Evolutionary conservation across 2,329 filamentous ascomycete species (phyloP), one percentile per base, ranked within the genome.

Genomic region (Dactylellina leptospora): DNA sequence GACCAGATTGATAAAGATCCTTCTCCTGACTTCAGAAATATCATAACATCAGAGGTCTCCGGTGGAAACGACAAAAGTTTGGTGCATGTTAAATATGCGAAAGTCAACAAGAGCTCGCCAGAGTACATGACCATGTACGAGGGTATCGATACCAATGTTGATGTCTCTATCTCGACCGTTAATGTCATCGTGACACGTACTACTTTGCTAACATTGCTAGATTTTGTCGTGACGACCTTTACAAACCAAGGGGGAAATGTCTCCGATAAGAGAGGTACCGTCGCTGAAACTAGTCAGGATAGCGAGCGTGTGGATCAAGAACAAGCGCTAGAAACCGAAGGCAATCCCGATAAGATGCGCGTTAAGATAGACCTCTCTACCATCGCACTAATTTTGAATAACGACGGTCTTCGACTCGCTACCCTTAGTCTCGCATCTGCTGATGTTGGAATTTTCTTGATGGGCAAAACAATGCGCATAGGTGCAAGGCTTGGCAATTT

Each of bases 181-280:
- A 97, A 97, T 78, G 80, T 99, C 20, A 87, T 99, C 30, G 92
- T 99, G 6, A 99, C 96, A 0, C 85, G 96, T 75, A 93, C 90
- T 80, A 99, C 96, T 0, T 82, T 99, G 2, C 83, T 99, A 58
- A 99, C 93, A 0, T 82, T 99, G 0, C 82, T 99, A 44, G 95
- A 99, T 79, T 99, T 99, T 77, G 88, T 97, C 30, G 86, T 99
- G 16, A 84, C 92, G 40, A 99, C 95, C 0, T 99, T 99, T 77
- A 89, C 93, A 0, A 87, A 84, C 73, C 84, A 84, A 5, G 84
- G 83, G 58, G 84, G 85, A 64, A 82, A 84, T 54, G 80, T 82
- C 20, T 4, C 27, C n/a, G 8, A 79, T 80, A 50, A 78, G 80
- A 77, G 81, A 73, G 28, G 76, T 62, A 74, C 78, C 5, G 78